Evolutionary conservation across 129 eudicot genomes (phyloP).

Genomic region (Flaveria brownii): DNA sequence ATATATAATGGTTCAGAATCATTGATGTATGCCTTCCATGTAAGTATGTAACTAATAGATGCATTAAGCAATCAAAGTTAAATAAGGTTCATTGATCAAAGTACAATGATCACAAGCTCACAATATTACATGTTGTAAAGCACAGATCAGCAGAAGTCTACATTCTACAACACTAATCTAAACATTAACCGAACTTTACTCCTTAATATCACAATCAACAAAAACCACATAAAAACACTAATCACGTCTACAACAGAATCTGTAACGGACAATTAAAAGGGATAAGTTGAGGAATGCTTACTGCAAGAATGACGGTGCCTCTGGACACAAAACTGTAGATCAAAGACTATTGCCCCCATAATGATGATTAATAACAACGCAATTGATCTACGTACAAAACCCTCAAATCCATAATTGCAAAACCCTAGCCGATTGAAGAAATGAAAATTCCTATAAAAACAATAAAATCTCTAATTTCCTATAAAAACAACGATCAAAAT

Average conservation of each 20-base stretch:
- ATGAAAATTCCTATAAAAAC: too few species aligned
- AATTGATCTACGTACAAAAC: constrained; percentile 12
- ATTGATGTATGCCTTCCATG: too few species aligned
- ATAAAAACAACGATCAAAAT: too few species aligned
- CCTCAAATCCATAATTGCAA: not conserved
- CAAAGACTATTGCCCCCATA: constrained; percentile 48
- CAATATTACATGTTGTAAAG: not conserved
- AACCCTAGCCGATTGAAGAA: not conserved
- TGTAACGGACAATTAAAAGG: not conserved
- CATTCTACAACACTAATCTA: not conserved
- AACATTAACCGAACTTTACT: not conserved
- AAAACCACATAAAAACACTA: constrained; percentile 7
- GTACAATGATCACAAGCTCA: not conserved
- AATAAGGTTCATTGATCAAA: not conserved
- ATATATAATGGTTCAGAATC: too few species aligned
- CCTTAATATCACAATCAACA: not conserved
- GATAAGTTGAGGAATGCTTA: constrained; percentile 19
- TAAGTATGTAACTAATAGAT: not conserved
- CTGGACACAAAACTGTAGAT: constrained; percentile 56
- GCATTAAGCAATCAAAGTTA: not conserved
- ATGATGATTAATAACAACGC: not conserved
- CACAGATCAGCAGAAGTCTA: not conserved
- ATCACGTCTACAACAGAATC: not conserved
- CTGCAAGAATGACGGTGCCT: constrained; percentile 51
- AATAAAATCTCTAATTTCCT: too few species aligned